phyloP scores from a whole-genome alignment of 441 rosid genomes.

The Adansonia madagascariensis region DNA sequence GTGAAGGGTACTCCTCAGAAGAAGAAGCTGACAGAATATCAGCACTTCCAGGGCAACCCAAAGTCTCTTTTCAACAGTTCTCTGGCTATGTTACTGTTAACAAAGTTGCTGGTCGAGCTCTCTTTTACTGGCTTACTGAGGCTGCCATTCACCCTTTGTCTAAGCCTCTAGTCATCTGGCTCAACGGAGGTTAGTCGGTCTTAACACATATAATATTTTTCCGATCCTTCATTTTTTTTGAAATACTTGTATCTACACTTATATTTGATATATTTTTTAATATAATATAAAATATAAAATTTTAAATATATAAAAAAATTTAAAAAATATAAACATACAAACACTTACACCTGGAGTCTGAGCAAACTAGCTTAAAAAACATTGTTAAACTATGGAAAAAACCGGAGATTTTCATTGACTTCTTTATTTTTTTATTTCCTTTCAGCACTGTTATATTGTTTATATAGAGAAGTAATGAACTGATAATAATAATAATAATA shows the following conservation, averaged over 20 bases:
- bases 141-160: slow-evolving; percentile 51
- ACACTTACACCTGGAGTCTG: no score
- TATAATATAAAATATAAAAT: no score
- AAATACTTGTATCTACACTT: no score
- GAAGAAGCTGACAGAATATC: slow-evolving; percentile 72
- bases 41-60: slow-evolving; percentile 92
- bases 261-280: no score
- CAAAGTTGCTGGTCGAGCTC: slow-evolving; percentile 71
- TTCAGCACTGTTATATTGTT: slow-evolving; percentile 44
- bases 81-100: slow-evolving; percentile 88
- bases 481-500: background rate
- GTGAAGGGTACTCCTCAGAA: slow-evolving; percentile 31
- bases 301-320: no score
- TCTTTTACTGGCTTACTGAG: slow-evolving; percentile 97
- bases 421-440: no score
- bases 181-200: slow-evolving; percentile 76
- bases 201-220: no score
- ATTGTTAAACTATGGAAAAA: background rate
- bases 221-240: no score
- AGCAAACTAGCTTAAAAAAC: background rate
- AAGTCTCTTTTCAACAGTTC: slow-evolving; percentile 81
- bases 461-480: background rate
- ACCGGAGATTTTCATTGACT: background rate
- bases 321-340: no score
- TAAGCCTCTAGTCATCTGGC: slow-evolving; percentile 90